Base-by-base conservation (phyloP, 345 rosid species). In the Dimocarpus longan region DNA sequence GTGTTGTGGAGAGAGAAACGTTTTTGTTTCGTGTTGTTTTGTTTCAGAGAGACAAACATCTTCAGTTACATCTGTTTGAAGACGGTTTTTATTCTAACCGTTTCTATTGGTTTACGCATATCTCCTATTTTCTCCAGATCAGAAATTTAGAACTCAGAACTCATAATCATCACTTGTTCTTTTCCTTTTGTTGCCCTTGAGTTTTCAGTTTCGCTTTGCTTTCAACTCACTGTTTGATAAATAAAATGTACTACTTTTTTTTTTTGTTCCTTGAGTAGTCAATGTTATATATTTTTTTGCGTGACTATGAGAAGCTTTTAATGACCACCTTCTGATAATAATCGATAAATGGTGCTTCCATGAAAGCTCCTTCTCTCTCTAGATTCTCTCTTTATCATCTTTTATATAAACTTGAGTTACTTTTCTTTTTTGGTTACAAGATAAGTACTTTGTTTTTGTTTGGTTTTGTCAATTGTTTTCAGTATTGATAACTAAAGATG, bases 401-500 rank as follows among this genome's bases (percentile, higher is more conserved):
- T 54, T 54, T 15, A 5, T 54, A 16, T 1, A 4, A 54, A n/a
- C 6, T 54, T 54, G 7, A 16, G 59, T 54, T 15, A 15, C 8
- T 16, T 52, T 13, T 50, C 19, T 6, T 59, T 59, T 59, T 19
- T 19, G 21, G 24, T 59, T 59, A 7, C 64, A 18, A 18, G 12
- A 57, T 18, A 19, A 19, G 13, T 8, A 22, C n/a, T 72, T 7
- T 18, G 68, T 74, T 5, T 74, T 8, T 2, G 24, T 80, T 74
- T 19, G 5, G 40, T 3, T 76, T 46, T 44, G 13, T 66, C 46
- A 11, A 15, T 66, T 32, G 69, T 22, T 5, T 40, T 39, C 68
- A 56, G 78, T 42, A 54, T 68, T 9, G 18, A 28, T 5, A 69
- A 43, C 13, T 69, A 74, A 32, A 78, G 70, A 93, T 91, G 97